phyloP scores from a whole-genome alignment of 2,329 filamentous ascomycete species.

The Gremmenia infestans region DNA sequence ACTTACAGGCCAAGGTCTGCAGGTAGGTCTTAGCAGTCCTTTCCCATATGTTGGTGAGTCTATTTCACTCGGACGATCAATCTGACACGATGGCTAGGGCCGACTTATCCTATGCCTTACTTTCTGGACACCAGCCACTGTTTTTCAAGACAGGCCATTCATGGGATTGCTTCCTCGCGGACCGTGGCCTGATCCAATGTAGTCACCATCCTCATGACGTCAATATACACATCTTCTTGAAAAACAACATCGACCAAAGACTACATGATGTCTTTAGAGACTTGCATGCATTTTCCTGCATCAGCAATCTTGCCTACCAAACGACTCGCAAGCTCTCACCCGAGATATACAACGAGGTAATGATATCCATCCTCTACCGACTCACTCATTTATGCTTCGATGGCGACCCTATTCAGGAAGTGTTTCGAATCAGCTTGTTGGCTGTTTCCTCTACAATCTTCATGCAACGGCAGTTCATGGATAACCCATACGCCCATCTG shows the following conservation, averaged over 20 bases:
- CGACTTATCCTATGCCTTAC: slow-evolving; percentile 4
- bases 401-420: neutral
- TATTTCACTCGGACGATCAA: neutral
- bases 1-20: slow-evolving; percentile 33
- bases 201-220: neutral
- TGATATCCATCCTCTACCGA: neutral
- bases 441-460: neutral
- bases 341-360: neutral
- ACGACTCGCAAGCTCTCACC: neutral
- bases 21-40: slow-evolving; percentile 19
- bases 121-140: neutral
- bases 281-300: neutral
- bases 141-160: slow-evolving; percentile 3
- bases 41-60: neutral
- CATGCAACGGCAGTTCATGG: neutral
- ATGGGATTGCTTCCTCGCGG: slow-evolving; percentile 16
- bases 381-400: neutral
- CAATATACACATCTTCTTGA: neutral
- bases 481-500: neutral
- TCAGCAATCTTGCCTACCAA: neutral
- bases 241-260: neutral
- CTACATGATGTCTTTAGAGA: neutral
- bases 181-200: slow-evolving; percentile 6
- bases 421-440: neutral
- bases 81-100: slow-evolving; percentile 23